Evolutionary conservation across 495 filamentous ascomycete species (phyloP), one percentile per base, ranked within the genome.

Genomic region (Penicillium soppii): DNA sequence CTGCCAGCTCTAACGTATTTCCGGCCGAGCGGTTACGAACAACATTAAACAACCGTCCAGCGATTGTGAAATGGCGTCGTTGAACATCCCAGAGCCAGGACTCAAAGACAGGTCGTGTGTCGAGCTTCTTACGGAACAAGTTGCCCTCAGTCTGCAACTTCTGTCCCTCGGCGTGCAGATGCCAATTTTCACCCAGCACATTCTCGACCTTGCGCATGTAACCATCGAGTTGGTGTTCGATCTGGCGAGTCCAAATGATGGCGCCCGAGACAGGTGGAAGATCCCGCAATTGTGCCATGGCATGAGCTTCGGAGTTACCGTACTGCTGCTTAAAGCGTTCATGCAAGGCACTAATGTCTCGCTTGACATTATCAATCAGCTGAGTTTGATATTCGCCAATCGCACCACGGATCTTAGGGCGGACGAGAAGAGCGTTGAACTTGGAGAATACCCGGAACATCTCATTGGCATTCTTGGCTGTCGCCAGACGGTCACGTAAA

Each of bases 391-490:
- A 99, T 66, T 97, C 95, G 21, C 90, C 85, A 62, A 99, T 99
- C 43, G 94, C 94, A 61, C 94, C 91, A 36, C 94, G 84, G 66
- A 99, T 97, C 76, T 97, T 97, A 15, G 95, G 95, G 23, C 94
- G 83, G 41, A 99, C 91, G 61, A 99, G 92, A 41, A 99, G 85
- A 22, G 94, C 95, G 62, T 99, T 99, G 79, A 99, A 99, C 63
- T 97, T 97, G 16, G 94, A 99, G 65, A 97, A 97, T 39, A 99
- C 94, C 30, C 95, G 89, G 67, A 99, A 99, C 94, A 97, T 99
- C 65, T 97, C 94, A 65, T 95, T 97, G 17, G 94, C 94, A 45
- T 86, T 92, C 77, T 92, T 97, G 10, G 94, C 91, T 3, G 89
- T 96, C 2, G 92, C 94, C 43, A 99, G 77, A 35, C 94, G 87